Evolutionary conservation across 31 red algal species (phyloP), one percentile per base, ranked within the genome.

Genomic region (Asparagopsis taxiformis): DNA sequence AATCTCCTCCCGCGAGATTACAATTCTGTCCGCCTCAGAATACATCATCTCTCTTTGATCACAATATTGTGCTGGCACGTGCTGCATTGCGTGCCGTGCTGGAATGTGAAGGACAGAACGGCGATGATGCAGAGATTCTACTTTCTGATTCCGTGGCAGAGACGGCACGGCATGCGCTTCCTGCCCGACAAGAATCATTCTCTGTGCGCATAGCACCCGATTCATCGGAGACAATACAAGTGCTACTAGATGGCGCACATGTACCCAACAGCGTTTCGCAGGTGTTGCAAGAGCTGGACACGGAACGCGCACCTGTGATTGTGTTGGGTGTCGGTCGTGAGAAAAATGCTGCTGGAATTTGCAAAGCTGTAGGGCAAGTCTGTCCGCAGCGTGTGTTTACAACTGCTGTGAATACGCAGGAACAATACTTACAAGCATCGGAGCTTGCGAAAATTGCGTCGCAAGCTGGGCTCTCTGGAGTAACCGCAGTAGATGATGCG

Each of bases 181-280:
- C 87, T 37, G 93, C 77, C 0, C 52, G 93, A 33, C 74, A 82
- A 65, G 93, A 97, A 62, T 28, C 28, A 26, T 97, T 97, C 60
- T 11, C 29, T 11, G 59, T 84, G 41, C 54, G 32, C 15, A 44
- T 3, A 26, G 71, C 58, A 9, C 31, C 19, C 13, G 11, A 39
- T n/a, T 33, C 31, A 7, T 34, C 41, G 7, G 6, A n/a, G 1
- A 10, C 43, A 20, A 59, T 98, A 21, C 17, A 34, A 10, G 77
- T 93, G 13, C n/a, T 85, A 11, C 72, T 98, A 17, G 94, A 98
- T 61, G 94, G 90, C 17, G 94, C 84, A 21, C 94, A 98, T 65
- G 72, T 93, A 6, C 59, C 90, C 30, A 63, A 81, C 17, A 89
- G 83, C 41, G 88, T 89, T 0, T 26, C 44, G 17, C 58, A 61